Conservation (phyloP, 2,329 filamentous ascomycete genomes). For the Aspergillus sp. region DNA sequence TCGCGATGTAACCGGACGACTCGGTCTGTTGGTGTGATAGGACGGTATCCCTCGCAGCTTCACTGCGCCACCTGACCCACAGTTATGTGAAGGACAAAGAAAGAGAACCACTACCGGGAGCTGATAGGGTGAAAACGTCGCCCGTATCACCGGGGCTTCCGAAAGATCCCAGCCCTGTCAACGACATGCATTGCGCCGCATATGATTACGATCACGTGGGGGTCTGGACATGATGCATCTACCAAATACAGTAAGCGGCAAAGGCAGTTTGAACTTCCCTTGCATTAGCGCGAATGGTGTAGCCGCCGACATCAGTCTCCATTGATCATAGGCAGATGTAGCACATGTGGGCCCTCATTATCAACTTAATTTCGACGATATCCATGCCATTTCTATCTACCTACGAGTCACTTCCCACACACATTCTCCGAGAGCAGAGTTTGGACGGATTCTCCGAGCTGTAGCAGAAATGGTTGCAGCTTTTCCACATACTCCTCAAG, state of each 20-base stretch:
- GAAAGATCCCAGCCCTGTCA: background rate
- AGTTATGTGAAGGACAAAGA: background rate
- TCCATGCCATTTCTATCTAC: background rate
- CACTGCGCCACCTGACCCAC: background rate
- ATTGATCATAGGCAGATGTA: background rate
- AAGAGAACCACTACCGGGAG: background rate
- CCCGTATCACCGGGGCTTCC: background rate
- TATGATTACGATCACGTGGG: background rate
- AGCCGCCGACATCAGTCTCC: background rate
- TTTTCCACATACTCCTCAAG: background rate
- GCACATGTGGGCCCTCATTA: background rate
- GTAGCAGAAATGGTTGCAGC: background rate
- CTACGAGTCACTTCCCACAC: background rate
- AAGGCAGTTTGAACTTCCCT: background rate
- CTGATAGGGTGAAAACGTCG: background rate
- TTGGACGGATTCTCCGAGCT: background rate
- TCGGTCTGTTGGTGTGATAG: background rate
- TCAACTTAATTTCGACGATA: background rate
- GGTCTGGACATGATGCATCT: background rate
- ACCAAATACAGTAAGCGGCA: background rate
- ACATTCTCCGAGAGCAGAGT: background rate
- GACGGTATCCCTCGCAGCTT: background rate
- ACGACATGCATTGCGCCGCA: background rate
- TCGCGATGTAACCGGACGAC: background rate
- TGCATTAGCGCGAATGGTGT: background rate